Conservation (phyloP, 2,329 filamentous ascomycete genomes). For the Neonectria hederae region DNA sequence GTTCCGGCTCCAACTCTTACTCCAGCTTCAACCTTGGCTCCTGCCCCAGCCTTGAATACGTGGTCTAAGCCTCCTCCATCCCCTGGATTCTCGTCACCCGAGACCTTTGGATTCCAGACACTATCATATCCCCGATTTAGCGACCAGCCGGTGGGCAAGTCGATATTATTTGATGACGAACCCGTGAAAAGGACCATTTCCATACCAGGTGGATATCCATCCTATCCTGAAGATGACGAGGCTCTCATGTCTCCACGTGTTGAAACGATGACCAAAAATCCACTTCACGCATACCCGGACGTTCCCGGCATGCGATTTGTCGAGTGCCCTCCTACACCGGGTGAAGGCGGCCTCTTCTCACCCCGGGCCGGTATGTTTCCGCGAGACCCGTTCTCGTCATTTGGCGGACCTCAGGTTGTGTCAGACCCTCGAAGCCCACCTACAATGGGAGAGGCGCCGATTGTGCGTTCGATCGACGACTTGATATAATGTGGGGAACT, state of each 20-base stretch:
- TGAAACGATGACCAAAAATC: conserved; percentile 77
- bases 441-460: conserved; percentile 77
- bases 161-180: conserved; percentile 23
- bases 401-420: conserved; percentile 60
- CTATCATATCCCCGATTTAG: conserved; percentile 44
- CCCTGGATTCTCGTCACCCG: conserved; percentile 54
- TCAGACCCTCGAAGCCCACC: conserved; percentile 79
- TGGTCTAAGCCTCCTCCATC: conserved; percentile 54
- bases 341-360: conserved; percentile 63
- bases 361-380: conserved; percentile 63
- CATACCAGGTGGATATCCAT: conserved; percentile 44
- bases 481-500: conserved; percentile 63
- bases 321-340: conserved; percentile 62
- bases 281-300: conserved; percentile 61
- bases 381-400: conserved; percentile 61
- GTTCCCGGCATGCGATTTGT: conserved; percentile 62
- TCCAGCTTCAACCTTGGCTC: conserved; percentile 15
- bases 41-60: conserved; percentile 19
- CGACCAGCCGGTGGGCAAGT: conserved; percentile 21
- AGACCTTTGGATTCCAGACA: conserved; percentile 55
- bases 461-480: conserved; percentile 81
- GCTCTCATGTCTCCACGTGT: conserved; percentile 76
- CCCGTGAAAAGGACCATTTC: conserved; percentile 49
- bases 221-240: conserved; percentile 57
- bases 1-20: conserved; percentile 32